Conservation (phyloP, 2,329 filamentous ascomycete genomes). For the Beauveria sp. region DNA sequence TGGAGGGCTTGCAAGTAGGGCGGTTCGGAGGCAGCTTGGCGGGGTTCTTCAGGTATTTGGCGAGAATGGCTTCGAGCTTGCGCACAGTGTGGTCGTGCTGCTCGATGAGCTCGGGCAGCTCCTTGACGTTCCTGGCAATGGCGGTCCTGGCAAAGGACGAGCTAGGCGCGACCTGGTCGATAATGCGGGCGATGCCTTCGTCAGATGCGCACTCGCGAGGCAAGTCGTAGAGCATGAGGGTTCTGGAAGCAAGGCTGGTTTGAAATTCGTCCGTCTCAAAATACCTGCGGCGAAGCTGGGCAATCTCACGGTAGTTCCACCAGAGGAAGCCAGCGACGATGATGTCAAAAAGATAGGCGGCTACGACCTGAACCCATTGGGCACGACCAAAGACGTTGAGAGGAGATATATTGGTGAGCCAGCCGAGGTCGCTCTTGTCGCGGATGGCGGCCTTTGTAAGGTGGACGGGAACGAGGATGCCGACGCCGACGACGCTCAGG, state of each 20-base stretch:
- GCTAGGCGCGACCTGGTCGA: constrained; percentile 71
- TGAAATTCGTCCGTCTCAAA: constrained; percentile 86
- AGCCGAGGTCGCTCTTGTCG: constrained; percentile 24
- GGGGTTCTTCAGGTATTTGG: constrained; percentile 87
- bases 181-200: constrained; percentile 78
- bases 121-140: constrained; percentile 86
- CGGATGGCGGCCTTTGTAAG: constrained; percentile 35
- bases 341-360: constrained; percentile 61
- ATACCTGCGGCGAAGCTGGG: constrained; percentile 64
- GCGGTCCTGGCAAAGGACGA: constrained; percentile 72
- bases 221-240: constrained; percentile 74
- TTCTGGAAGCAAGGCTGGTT: constrained; percentile 70
- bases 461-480: constrained; percentile 77
- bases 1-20: constrained; percentile 72
- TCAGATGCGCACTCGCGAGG: constrained; percentile 70
- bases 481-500: constrained; percentile 64
- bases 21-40: constrained; percentile 67
- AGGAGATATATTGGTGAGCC: constrained; percentile 55
- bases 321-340: constrained; percentile 76
- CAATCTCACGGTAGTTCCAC: constrained; percentile 77
- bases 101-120: constrained; percentile 76
- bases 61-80: constrained; percentile 72
- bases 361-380: constrained; percentile 53
- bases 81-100: constrained; percentile 77
- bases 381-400: constrained; percentile 42